Evolutionary conservation across 2,329 filamentous ascomycete genomes (phyloP).

Genomic region (Trichophyton schoenleinii): DNA sequence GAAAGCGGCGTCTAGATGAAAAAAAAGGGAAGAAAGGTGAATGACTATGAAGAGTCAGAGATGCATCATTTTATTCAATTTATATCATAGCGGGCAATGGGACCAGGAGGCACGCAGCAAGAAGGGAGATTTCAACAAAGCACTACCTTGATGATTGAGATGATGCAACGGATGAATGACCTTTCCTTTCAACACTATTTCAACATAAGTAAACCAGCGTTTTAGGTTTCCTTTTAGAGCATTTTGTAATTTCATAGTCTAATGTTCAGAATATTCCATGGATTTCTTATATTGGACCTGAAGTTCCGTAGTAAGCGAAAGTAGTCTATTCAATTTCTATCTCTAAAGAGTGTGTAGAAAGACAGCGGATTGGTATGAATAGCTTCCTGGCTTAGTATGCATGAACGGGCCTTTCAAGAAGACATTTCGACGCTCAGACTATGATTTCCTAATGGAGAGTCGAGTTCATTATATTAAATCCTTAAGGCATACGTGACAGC

Average conservation of each 20-base stretch:
- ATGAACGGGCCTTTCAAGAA: neutral
- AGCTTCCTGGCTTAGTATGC: neutral
- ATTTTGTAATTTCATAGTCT: slow-evolving; percentile 1
- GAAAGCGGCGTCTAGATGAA: slow-evolving; percentile 1
- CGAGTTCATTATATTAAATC: neutral
- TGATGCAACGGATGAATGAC: slow-evolving; percentile 4
- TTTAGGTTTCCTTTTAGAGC: neutral
- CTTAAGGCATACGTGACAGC: neutral
- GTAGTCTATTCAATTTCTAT: neutral
- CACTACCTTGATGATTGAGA: slow-evolving; percentile 5
- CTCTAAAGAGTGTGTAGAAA: neutral
- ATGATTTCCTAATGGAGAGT: neutral
- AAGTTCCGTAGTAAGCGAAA: neutral
- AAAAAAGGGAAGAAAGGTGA: neutral
- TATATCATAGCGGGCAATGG: slow-evolving; percentile 3
- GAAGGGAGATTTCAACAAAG: slow-evolving; percentile 4
- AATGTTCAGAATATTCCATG: neutral
- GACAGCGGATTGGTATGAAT: neutral
- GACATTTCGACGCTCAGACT: neutral
- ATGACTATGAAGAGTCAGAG: neutral
- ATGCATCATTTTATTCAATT: slow-evolving; percentile 1
- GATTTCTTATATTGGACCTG: neutral
- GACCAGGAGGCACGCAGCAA: neutral
- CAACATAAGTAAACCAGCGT: slow-evolving; percentile 2
- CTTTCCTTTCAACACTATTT: slow-evolving; percentile 1